These are phyloP conservation scores for Platismatia glauca DNA, from an alignment of 495 filamentous ascomycete genomes.

Conservation along the genomic window DNA sequence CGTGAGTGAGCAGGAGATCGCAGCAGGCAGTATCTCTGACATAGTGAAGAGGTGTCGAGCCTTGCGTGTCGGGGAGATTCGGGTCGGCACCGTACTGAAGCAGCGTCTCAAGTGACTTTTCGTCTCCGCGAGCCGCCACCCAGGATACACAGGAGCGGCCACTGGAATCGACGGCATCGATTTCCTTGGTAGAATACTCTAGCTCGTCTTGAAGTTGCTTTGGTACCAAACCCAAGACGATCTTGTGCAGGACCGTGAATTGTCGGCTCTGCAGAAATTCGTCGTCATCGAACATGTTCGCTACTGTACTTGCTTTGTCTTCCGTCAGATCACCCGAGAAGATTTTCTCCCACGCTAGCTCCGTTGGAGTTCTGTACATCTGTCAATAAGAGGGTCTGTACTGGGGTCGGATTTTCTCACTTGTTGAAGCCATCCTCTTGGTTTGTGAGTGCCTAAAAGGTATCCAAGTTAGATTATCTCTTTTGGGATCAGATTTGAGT, in stretches of 20 bases:
- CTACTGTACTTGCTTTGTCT: not conserved
- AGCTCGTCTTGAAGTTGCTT: conserved; percentile 9
- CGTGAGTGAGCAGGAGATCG: conserved; percentile 2
- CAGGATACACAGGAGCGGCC: conserved; percentile 18
- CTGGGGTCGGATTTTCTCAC: too few relatives aligned
- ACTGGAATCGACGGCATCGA: conserved; percentile 14
- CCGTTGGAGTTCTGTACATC: too few relatives aligned
- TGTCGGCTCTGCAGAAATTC: conserved; percentile 3
- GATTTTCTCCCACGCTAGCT: conserved; percentile 1
- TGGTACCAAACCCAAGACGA: conserved; percentile 5
- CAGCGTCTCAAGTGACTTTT: conserved; percentile 6
- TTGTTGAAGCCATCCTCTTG: too few relatives aligned
- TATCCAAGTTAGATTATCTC: too few relatives aligned
- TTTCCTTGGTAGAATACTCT: conserved; percentile 9
- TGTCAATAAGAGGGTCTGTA: too few relatives aligned
- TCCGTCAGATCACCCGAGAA: not conserved
- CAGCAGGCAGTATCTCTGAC: not conserved
- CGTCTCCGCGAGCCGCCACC: conserved; percentile 17
- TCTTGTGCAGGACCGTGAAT: conserved; percentile 16
- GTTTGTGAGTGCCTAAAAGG: too few relatives aligned
- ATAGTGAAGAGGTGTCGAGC: not conserved
- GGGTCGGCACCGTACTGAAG: conserved; percentile 21
- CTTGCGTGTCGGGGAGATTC: conserved; percentile 5
- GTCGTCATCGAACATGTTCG: conserved; percentile 4
- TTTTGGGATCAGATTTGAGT: too few relatives aligned